Base-by-base conservation (phyloP, 106 monocot genomes). In the Alisma plantagoaquatica region DNA sequence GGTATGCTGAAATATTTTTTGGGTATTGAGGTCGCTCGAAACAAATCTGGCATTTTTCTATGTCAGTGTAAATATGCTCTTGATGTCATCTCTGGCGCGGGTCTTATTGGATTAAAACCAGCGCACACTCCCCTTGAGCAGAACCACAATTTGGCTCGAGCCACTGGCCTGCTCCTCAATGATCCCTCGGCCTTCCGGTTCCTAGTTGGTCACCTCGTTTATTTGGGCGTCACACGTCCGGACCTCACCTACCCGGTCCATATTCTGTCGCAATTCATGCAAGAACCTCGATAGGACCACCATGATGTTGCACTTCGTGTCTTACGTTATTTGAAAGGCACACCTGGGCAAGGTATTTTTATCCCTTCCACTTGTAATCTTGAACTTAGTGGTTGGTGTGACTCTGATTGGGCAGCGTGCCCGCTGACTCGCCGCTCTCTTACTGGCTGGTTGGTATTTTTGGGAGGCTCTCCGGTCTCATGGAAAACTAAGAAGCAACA, bases 241-340 rank as follows among this genome's bases (percentile, higher is more conserved):
- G 46, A 60, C n/a, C 45, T 60, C n/a, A 14, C 46, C 15, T 15
- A 29, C 23, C 1, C 4, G 3, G 60, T 60, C 18, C 60, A 60
- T 20, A 46, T 60, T 46, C 14, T 47, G 14, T 31, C 29, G 17
- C 1, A 30, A 8, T 46, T 31, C 1, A 17, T 30, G 29, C 46
- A 15, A 16, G n/a, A n/a, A n/a, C n/a, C n/a, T n/a, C n/a, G n/a
- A n/a, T n/a, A n/a, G n/a, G n/a, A n/a, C n/a, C n/a, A n/a, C n/a
- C n/a, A n/a, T n/a, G n/a, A n/a, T n/a, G n/a, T n/a, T n/a, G n/a
- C 22, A 5, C 19, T 16, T 11, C 19, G 1, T 3, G 16, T 60
- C 1, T 10, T 60, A 14, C 7, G 20, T 4, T 60, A 30, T 30
- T 60, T 20, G n/a, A 7, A 23, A 29, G 20, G 21, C 1, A 31